Conservation (phyloP, 345 rosid species). For the Combretum micranthum region DNA sequence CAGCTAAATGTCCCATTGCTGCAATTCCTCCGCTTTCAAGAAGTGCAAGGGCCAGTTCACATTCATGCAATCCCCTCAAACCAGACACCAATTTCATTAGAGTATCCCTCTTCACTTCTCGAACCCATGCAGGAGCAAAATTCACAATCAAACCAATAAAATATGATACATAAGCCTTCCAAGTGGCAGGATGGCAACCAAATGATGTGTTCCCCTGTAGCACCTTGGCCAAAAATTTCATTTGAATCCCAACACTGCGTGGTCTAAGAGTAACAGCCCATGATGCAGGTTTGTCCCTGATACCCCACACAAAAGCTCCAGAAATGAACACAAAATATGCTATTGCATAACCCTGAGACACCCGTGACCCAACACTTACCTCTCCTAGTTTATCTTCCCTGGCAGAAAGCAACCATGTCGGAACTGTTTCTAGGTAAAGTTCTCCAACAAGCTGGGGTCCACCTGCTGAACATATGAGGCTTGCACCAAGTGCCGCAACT, state of each 20-base stretch:
- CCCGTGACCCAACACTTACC: constrained; percentile 20
- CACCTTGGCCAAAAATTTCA: constrained; percentile 43
- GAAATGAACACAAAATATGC: constrained; percentile 37
- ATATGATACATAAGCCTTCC: constrained; percentile 58
- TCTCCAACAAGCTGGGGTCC: constrained; percentile 37
- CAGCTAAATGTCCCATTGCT: constrained; percentile 29
- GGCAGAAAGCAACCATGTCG: constrained; percentile 48
- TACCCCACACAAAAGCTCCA: constrained; percentile 37
- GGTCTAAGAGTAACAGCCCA: constrained; percentile 25
- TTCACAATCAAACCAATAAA: constrained; percentile 36
- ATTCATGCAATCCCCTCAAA: constrained; percentile 45
- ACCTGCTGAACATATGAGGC: constrained; percentile 47
- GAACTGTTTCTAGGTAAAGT: constrained; percentile 40
- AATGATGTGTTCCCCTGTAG: constrained; percentile 41
- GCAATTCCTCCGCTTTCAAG: constrained; percentile 51
- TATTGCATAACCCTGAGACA: constrained; percentile 52
- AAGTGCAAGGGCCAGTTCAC: constrained; percentile 51
- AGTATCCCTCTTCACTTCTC: constrained; percentile 38
- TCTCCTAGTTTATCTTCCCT: constrained; percentile 23
- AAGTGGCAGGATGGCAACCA: constrained; percentile 46
- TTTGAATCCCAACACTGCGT: constrained; percentile 25
- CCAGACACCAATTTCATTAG: constrained; percentile 39
- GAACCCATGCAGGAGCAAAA: constrained; percentile 46
- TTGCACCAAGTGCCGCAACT: constrained; percentile 47
- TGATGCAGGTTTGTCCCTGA: constrained; percentile 17